phyloP scores from a whole-genome alignment of 2,329 filamentous ascomycete genomes.

The Corinectria fuckeliana region DNA sequence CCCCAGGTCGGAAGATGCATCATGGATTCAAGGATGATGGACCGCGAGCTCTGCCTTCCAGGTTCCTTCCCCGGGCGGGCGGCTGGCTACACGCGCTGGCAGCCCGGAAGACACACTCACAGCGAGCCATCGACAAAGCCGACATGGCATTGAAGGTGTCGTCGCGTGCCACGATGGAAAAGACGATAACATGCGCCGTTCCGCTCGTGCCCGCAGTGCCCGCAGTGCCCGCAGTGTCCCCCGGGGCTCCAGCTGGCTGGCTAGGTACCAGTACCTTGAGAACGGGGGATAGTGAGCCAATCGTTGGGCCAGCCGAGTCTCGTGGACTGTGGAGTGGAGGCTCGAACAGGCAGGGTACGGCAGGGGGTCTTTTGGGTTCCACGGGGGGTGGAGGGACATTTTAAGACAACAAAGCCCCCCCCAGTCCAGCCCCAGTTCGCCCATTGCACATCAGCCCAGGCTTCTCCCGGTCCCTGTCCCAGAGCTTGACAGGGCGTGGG shows the following conservation, averaged over 20 bases:
- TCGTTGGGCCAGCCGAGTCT: conserved; percentile 34
- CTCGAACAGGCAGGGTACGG: conserved; percentile 36
- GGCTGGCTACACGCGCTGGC: not conserved
- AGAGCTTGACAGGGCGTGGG: conserved; percentile 15
- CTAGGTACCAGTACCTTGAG: conserved; percentile 34
- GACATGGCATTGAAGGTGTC: conserved; percentile 13
- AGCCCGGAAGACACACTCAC: not conserved
- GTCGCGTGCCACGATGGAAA: not conserved
- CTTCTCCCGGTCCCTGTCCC: conserved; percentile 5
- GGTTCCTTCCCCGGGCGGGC: not conserved
- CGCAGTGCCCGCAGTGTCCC: not conserved
- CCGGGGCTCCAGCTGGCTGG: conserved; percentile 17
- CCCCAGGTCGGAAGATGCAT: conserved; percentile 35
- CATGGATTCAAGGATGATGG: conserved; percentile 28
- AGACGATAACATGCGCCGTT: not conserved
- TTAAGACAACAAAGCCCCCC: conserved; percentile 15
- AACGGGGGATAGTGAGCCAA: conserved; percentile 31
- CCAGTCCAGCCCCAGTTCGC: conserved; percentile 6
- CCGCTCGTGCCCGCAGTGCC: not conserved
- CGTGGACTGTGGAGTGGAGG: conserved; percentile 35
- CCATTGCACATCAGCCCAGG: conserved; percentile 19
- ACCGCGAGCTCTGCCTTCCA: conserved; percentile 4
- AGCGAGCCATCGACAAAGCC: conserved; percentile 17
- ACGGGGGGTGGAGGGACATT: conserved; percentile 25
- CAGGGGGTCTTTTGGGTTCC: conserved; percentile 19